These are phyloP conservation scores for Neopestalotiopsis clavispora DNA, from an alignment of 2,329 filamentous ascomycete species.

Conservation along the genomic window DNA sequence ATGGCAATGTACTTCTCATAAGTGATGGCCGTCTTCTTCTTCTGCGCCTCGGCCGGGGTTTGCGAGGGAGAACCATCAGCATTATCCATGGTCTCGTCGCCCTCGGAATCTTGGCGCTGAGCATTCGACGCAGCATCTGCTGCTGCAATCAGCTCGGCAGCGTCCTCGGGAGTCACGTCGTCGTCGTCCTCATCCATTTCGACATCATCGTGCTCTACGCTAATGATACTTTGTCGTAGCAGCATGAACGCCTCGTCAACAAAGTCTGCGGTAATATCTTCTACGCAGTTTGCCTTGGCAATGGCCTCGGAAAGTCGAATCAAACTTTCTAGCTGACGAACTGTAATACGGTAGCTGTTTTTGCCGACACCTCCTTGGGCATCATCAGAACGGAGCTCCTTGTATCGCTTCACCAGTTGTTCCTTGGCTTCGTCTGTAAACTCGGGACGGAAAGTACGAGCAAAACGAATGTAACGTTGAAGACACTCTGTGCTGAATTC, in stretches of 20 bases:
- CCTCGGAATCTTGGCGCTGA: slow-evolving; percentile 54
- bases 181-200: slow-evolving; percentile 87
- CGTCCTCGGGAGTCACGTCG: slow-evolving; percentile 48
- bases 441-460: slow-evolving; percentile 89
- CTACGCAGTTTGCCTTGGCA: slow-evolving; percentile 94
- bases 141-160: slow-evolving; percentile 50
- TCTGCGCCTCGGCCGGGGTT: slow-evolving; percentile 32
- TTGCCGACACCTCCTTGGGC: slow-evolving; percentile 91
- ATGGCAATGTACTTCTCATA: slow-evolving; percentile 95
- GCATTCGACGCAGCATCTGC: slow-evolving; percentile 55
- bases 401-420: slow-evolving; percentile 89
- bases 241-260: slow-evolving; percentile 92
- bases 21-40: slow-evolving; percentile 82
- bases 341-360: slow-evolving; percentile 97
- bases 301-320: slow-evolving; percentile 98
- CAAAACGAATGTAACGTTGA: slow-evolving; percentile 96
- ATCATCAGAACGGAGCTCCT: slow-evolving; percentile 91
- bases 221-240: slow-evolving; percentile 92
- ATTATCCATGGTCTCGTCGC: slow-evolving; percentile 48
- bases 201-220: slow-evolving; percentile 95
- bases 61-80: slow-evolving; percentile 37
- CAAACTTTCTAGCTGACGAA: slow-evolving; percentile 93
- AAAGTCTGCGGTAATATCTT: slow-evolving; percentile 83
- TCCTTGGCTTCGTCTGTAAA: slow-evolving; percentile 88
- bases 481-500: slow-evolving; percentile 96